phyloP scores from a whole-genome alignment of 192 early-diverging fungal genomes.

The Radiomyces spectabilis region DNA sequence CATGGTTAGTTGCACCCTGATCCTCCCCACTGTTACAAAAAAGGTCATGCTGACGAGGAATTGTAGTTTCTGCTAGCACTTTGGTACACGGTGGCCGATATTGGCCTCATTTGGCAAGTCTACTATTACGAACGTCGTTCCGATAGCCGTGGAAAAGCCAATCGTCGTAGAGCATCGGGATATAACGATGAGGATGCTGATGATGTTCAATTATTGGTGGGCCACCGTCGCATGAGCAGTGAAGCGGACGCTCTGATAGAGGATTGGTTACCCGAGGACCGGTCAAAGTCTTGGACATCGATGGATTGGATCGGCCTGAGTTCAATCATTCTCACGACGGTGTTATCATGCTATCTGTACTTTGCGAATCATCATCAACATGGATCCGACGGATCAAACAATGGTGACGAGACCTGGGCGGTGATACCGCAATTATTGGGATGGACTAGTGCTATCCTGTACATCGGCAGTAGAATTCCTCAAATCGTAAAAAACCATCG shows the following conservation, averaged over 20 bases:
- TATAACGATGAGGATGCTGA: too few species aligned
- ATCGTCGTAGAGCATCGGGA: too few species aligned
- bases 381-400: too few species aligned
- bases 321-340: not conserved
- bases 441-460: slow-evolving; percentile 68
- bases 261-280: too few species aligned
- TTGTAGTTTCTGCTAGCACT: slow-evolving; percentile 49
- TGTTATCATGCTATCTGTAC: not conserved
- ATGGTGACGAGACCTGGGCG: not conserved
- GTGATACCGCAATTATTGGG: slow-evolving; percentile 60
- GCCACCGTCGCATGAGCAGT: too few species aligned
- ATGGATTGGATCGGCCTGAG: not conserved
- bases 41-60: slow-evolving; percentile 50
- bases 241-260: too few species aligned
- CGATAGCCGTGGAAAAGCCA: too few species aligned
- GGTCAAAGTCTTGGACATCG: too few species aligned
- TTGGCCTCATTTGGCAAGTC: slow-evolving; percentile 55
- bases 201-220: too few species aligned
- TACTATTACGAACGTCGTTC: slow-evolving; percentile 38
- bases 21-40: slow-evolving; percentile 49
- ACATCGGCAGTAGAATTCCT: slow-evolving; percentile 63
- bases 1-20: too few species aligned
- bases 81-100: slow-evolving; percentile 67
- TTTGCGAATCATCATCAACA: too few species aligned
- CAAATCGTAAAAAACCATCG: slow-evolving; percentile 77